These are phyloP conservation scores for Liriodendron chinense DNA, from an alignment of 164 flowering plant genomes.

Conservation along the genomic window DNA sequence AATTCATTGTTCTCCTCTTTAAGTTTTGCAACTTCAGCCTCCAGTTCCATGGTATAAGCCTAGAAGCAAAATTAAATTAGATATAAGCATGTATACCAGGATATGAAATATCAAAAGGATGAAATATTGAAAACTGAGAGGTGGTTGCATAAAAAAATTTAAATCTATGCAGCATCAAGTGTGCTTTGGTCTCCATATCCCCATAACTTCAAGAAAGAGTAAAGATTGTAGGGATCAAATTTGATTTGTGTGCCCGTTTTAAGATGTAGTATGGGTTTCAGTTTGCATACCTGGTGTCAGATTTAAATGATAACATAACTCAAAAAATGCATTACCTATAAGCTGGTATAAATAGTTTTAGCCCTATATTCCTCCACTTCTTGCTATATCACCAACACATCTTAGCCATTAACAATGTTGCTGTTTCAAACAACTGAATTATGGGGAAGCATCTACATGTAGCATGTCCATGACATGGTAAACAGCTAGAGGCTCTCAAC, in stretches of 20 bases:
- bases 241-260: neutral
- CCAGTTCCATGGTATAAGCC: conserved; percentile 97
- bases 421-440: neutral
- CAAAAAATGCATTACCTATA: neutral
- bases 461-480: neutral
- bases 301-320: neutral
- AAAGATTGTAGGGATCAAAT: neutral
- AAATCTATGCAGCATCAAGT: neutral
- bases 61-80: conserved; percentile 19
- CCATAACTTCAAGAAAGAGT: neutral
- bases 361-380: neutral
- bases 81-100: neutral
- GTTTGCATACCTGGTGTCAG: neutral
- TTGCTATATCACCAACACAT: no score
- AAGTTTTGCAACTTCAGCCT: conserved; percentile 83
- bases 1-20: conserved; percentile 79
- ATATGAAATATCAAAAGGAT: neutral
- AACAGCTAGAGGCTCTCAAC: neutral
- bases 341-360: neutral
- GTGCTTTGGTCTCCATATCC: neutral
- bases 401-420: no score
- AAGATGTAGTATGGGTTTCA: neutral
- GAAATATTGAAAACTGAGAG: neutral
- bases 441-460: neutral
- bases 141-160: no score